These are phyloP conservation scores for Lipomyces kockii DNA, from an alignment of 805 yeast species.

Conservation along the genomic window DNA sequence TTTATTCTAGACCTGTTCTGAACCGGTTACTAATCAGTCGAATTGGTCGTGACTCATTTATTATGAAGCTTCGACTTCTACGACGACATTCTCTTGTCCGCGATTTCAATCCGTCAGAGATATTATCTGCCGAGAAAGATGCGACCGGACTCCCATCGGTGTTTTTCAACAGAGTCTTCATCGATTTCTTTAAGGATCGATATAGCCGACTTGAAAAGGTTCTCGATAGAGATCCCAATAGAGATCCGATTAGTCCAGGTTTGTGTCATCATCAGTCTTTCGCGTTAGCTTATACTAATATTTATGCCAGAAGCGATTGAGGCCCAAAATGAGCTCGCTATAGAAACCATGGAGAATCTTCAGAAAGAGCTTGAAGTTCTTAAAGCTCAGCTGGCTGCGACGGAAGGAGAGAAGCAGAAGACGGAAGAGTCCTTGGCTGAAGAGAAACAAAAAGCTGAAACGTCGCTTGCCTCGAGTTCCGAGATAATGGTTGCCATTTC, in stretches of 20 bases:
- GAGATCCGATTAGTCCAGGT: slow-evolving; percentile 59
- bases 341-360: slow-evolving; percentile 26
- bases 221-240: slow-evolving; percentile 70
- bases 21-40: slow-evolving; percentile 66
- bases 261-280: slow-evolving; percentile 18
- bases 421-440: slow-evolving; percentile 13
- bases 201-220: slow-evolving; percentile 69
- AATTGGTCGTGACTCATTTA: slow-evolving; percentile 81
- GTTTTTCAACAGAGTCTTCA: slow-evolving; percentile 68
- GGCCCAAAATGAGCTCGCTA: slow-evolving; percentile 31
- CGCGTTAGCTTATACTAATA: not conserved
- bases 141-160: slow-evolving; percentile 87
- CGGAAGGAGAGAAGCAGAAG: slow-evolving; percentile 9
- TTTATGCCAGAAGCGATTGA: slow-evolving; percentile 28
- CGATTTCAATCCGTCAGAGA: slow-evolving; percentile 58
- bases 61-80: slow-evolving; percentile 72
- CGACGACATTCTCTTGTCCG: slow-evolving; percentile 62
- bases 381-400: slow-evolving; percentile 5
- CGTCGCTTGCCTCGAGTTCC: not conserved
- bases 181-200: slow-evolving; percentile 70
- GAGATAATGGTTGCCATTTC: not conserved
- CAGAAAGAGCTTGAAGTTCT: slow-evolving; percentile 23
- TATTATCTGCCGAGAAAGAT: slow-evolving; percentile 62
- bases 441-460: slow-evolving; percentile 11
- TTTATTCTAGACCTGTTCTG: slow-evolving; percentile 58